phyloP scores from a whole-genome alignment of 192 early-diverging fungal species.

The Helicostylum pulchrum region DNA sequence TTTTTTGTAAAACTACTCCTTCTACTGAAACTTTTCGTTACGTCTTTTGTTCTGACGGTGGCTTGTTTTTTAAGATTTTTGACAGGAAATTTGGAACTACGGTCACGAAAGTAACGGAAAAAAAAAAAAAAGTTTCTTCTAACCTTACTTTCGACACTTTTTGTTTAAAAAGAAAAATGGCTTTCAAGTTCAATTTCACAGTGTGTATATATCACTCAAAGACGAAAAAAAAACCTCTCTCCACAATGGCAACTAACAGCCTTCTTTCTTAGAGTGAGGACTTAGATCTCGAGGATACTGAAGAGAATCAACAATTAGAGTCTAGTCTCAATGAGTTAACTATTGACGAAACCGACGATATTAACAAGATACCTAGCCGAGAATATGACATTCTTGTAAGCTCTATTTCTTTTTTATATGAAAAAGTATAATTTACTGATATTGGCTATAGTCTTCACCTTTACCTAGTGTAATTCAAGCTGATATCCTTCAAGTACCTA shows the following conservation, averaged over 20 bases:
- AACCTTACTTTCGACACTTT: background rate
- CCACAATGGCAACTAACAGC: background rate
- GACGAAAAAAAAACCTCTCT: background rate
- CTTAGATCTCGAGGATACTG: conserved; percentile 30
- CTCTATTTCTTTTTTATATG: background rate
- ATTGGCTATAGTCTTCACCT: conserved; percentile 11
- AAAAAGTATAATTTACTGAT: background rate
- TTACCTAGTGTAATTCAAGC: conserved; percentile 31
- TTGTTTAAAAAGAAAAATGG: conserved; percentile 8
- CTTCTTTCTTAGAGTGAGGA: conserved; percentile 22
- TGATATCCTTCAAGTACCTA: conserved; percentile 24
- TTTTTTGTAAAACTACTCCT: no score
- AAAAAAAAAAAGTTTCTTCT: background rate
- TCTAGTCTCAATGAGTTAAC: conserved; percentile 18
- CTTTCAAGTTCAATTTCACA: conserved; percentile 37
- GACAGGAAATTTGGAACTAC: background rate
- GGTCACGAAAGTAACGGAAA: background rate
- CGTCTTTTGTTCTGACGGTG: background rate
- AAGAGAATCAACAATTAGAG: conserved; percentile 24
- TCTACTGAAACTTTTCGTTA: no score
- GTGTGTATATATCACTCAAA: conserved; percentile 9
- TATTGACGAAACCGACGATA: conserved; percentile 9
- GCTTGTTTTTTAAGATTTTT: background rate
- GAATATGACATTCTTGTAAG: conserved; percentile 32
- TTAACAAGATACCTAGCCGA: conserved; percentile 17